Conservation (phyloP, 495 filamentous ascomycete genomes). For the Friedmanniomyces endolithicus region DNA sequence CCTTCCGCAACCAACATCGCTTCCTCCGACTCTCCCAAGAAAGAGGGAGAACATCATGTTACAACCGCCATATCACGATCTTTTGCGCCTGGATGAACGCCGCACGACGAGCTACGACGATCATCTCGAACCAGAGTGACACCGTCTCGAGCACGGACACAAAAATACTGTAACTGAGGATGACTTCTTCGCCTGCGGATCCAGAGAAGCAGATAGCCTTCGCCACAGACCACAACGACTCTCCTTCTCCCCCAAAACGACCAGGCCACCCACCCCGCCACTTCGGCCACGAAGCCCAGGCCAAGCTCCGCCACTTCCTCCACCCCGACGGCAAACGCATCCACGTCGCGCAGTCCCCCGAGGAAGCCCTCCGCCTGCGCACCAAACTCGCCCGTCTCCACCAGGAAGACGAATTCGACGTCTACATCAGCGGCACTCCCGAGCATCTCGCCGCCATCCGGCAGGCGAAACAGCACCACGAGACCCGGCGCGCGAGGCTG, state of each 20-base stretch:
- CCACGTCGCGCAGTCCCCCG: constrained; percentile 40
- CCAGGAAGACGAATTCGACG: constrained; percentile 32
- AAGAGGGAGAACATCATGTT: not conserved
- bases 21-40: not conserved
- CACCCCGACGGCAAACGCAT: constrained; percentile 42
- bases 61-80: not conserved
- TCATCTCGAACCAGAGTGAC: not conserved
- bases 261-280: constrained; percentile 4
- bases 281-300: not conserved
- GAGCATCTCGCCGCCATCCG: constrained; percentile 42
- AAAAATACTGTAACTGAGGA: not conserved
- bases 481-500: constrained; percentile 32
- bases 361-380: not conserved
- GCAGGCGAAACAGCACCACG: constrained; percentile 38
- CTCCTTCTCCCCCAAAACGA: not conserved
- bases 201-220: not conserved
- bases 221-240: not conserved
- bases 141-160: not conserved
- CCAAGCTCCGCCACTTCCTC: constrained; percentile 34
- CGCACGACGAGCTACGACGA: not conserved
- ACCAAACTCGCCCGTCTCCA: not conserved
- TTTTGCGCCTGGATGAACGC: not conserved
- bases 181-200: not conserved
- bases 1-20: not conserved
- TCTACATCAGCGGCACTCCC: constrained; percentile 41